These are phyloP conservation scores for Wickerhamomyces ciferrii DNA, from an alignment of 805 yeast genomes.

Conservation along the genomic window DNA sequence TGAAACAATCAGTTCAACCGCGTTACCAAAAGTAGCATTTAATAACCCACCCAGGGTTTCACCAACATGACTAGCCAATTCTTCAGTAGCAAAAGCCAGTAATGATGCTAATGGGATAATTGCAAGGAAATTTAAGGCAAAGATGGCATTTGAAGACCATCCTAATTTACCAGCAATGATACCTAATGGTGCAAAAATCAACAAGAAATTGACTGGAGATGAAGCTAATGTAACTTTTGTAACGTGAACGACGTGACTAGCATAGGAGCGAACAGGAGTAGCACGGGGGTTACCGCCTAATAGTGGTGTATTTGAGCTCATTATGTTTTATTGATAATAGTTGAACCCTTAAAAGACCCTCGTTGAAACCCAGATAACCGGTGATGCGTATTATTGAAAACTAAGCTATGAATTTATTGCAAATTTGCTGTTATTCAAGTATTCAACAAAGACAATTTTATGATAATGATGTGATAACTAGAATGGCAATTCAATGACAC, in stretches of 20 bases:
- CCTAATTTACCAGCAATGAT: slow-evolving; percentile 59
- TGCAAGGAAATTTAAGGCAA: slow-evolving; percentile 77
- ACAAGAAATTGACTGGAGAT: slow-evolving; percentile 70
- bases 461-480: too few species aligned
- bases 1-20: slow-evolving; percentile 93
- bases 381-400: too few species aligned
- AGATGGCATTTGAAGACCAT: slow-evolving; percentile 50
- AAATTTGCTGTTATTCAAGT: too few species aligned
- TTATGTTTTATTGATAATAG: too few species aligned
- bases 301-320: slow-evolving; percentile 18
- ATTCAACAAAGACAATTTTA: too few species aligned
- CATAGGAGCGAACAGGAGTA: slow-evolving; percentile 2
- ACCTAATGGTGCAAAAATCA: slow-evolving; percentile 88
- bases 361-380: too few species aligned
- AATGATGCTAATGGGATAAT: slow-evolving; percentile 91
- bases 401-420: too few species aligned
- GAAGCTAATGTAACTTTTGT: slow-evolving; percentile 34
- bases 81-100: slow-evolving; percentile 91
- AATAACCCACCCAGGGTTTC: slow-evolving; percentile 90
- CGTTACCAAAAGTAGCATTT: slow-evolving; percentile 97
- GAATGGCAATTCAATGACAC: too few species aligned
- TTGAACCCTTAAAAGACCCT: too few species aligned
- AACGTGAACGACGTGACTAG: slow-evolving; percentile 18
- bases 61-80: slow-evolving; percentile 81
- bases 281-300: slow-evolving; percentile 1